Evolutionary conservation across 2,329 filamentous ascomycete genomes (phyloP).

Genomic region (Elsinoe arachidis): DNA sequence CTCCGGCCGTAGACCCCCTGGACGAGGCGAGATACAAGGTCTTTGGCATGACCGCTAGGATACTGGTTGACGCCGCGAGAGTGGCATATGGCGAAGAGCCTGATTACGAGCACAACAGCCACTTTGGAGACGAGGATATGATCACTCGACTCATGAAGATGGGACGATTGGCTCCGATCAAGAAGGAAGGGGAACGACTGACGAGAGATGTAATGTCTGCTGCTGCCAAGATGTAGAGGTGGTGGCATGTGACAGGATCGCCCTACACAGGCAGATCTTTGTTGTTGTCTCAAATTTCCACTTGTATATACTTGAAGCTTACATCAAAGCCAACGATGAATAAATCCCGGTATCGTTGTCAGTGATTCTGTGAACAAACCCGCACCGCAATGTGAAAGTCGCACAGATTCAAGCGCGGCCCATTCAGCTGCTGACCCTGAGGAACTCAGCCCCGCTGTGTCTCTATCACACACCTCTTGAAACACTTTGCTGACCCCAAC

Average conservation of each 20-base stretch:
- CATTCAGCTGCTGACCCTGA: not conserved
- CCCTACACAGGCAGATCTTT: too few species aligned
- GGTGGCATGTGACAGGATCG: not conserved
- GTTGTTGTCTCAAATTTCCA: too few species aligned
- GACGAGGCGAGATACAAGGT: slow-evolving; percentile 56
- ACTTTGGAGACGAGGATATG: slow-evolving; percentile 59
- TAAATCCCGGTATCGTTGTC: too few species aligned
- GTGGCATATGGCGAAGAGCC: slow-evolving; percentile 76
- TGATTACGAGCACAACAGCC: slow-evolving; percentile 66
- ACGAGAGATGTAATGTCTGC: slow-evolving; percentile 30
- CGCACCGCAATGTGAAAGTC: not conserved
- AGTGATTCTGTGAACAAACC: not conserved
- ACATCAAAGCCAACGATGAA: too few species aligned
- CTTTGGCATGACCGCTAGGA: slow-evolving; percentile 90
- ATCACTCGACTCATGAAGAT: slow-evolving; percentile 48
- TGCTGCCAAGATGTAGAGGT: slow-evolving; percentile 26
- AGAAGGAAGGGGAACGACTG: slow-evolving; percentile 41
- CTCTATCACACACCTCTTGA: slow-evolving; percentile 1
- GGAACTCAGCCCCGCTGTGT: slow-evolving; percentile 2
- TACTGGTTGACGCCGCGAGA: slow-evolving; percentile 78
- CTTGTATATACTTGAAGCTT: too few species aligned
- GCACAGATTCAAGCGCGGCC: not conserved
- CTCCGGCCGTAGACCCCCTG: slow-evolving; percentile 22
- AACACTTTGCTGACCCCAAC: not conserved
- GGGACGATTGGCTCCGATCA: slow-evolving; percentile 47